Base-by-base conservation (phyloP, 768 basidiomycete species). In the Lactifluus volemus region DNA sequence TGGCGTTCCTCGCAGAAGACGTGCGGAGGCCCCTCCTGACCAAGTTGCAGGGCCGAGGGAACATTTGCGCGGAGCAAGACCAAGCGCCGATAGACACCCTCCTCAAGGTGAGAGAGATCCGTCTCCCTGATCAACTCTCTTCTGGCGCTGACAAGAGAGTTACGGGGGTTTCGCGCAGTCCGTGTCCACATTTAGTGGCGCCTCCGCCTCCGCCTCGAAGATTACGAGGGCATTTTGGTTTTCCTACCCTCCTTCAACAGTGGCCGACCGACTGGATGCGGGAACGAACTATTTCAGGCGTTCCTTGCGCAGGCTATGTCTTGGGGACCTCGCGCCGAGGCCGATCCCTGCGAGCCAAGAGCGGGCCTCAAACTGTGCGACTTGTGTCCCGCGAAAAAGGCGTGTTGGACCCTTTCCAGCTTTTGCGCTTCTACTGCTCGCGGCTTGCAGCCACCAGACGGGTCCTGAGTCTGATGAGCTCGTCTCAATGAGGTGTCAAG, bases 211-310 rank as follows among this genome's bases (percentile, higher is more conserved):
- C 51, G 71, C 77, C 34, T 74, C 79, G 30, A 70, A 74, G 25
- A 78, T 84, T 57, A 74, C 84, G 30, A 78, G 87, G n/a, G 39
- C 81, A 17, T 71, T n/a, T n/a, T n/a, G n/a, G n/a, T n/a, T n/a
- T n/a, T 75, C 36, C 69, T 87, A 44, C 76, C 76, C 3, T 77
- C 78, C 1, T 84, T 77, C 69, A 72, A 30, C n/a, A 64, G 48
- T n/a, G 63, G 68, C 1, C 65, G 67, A 32, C 74, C 74, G 11
- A 55, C 71, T n/a, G n/a, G 72, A 19, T 73, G 74, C 12, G 75
- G 78, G 49, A 70, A 71, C 48, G 72, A 74, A 19, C 67, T 82
- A 12, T 73, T 82, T 29, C 70, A 76, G 52, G 64, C 68, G 6
- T 58, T 83, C 5, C 68, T 80, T n/a, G 70, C 72, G 15, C 74